Base-by-base conservation (phyloP, 352 stramenopile genomes). In the Peronospora farinosa region DNA sequence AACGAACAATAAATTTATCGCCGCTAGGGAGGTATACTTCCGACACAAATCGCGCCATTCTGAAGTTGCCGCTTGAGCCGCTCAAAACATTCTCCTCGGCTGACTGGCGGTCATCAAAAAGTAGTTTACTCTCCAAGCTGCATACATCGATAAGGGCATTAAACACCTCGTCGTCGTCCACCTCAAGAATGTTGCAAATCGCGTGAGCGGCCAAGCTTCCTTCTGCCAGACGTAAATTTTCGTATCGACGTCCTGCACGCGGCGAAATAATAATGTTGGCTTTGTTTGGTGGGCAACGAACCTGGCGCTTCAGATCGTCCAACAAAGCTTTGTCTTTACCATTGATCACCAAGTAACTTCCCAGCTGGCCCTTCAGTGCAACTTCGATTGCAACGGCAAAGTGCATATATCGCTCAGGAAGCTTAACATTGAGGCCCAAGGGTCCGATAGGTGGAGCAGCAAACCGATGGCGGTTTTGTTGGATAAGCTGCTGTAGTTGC, bases 211-310 rank as follows among this genome's bases (percentile, higher is more conserved):
- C 62, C 2, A 90, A 55, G 7, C 59, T 40, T 5, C 78, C 78
- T 25, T 83, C 69, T 5, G 79, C 67, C 0, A 89, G 16, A 9
- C 73, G 74, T 21, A 93, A 49, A 46, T 75, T 79, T 1, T 45
- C 46, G 28, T 92, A 88, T 8, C 76, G 61, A 7, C 63, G 54
- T n/a, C 65, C 63, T 28, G 45, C 69, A 3, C 81, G 72, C 47
- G 82, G 69, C 1, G 78, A 72, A 54, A 92, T 92, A 46, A 92
- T 82, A 27, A 90, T 91, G 17, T 74, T 75, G n/a, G 77, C 78
- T 52, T 87, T 74, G 37, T 86, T 90, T 2, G 65, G 63, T 4
- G 70, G 71, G 47, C 74, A 89, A 40, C 82, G 76, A 45, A 69
- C 68, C 13, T 68, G 74, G 5, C 74, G 71, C 57, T 90, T 92